Conservation (phyloP, 148 eudicot genomes). For the Persicaria maculosa region DNA sequence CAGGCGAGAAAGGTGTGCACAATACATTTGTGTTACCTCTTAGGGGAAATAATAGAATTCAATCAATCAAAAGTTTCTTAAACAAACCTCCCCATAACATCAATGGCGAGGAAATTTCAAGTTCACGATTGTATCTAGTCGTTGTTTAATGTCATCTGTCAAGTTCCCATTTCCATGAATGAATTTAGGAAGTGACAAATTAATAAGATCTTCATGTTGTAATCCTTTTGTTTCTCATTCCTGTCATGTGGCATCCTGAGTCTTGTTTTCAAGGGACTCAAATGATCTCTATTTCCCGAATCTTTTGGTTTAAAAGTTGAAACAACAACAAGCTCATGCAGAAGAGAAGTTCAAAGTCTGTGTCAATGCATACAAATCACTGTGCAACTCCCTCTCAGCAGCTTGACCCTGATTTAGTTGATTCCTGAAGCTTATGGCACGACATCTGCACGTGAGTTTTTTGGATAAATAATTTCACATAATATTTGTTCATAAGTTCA, state of each 20-base stretch:
- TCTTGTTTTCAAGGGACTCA: background rate
- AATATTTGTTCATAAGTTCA: too few relatives aligned
- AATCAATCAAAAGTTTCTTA: background rate
- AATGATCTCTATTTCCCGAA: background rate
- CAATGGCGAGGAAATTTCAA: background rate
- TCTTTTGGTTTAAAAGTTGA: background rate
- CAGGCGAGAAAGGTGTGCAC: too few relatives aligned
- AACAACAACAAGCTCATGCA: slow-evolving; percentile 48
- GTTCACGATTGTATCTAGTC: background rate
- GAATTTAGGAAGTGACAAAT: background rate
- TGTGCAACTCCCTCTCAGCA: slow-evolving; percentile 47
- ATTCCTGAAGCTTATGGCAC: background rate
- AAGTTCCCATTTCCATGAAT: too few relatives aligned
- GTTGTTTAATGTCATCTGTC: background rate
- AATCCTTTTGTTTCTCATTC: background rate
- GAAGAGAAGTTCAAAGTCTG: slow-evolving; percentile 88
- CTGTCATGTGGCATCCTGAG: background rate
- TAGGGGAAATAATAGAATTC: background rate
- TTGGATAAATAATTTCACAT: too few relatives aligned
- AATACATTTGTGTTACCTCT: too few relatives aligned
- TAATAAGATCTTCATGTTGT: background rate
- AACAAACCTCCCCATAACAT: background rate
- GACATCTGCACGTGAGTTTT: background rate
- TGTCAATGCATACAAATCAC: slow-evolving; percentile 69
- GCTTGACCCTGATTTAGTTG: background rate